Evolutionary conservation across 2,329 filamentous ascomycete genomes (phyloP).

Genomic region (Paecilomyces formosus): DNA sequence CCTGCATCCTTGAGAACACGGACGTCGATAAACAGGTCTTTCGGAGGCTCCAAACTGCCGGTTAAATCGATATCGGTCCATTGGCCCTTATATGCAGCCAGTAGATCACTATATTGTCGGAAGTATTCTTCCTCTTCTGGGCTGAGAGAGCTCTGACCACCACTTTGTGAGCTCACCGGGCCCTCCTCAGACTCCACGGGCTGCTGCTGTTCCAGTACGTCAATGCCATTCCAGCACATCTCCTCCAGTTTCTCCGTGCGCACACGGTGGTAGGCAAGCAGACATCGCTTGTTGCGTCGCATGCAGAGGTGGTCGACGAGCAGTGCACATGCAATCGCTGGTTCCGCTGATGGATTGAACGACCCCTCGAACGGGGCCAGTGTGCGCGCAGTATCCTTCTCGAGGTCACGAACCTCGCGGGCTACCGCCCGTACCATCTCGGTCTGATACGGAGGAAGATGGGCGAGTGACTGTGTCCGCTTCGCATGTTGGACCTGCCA

Average conservation of each 20-base stretch:
- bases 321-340: constrained; percentile 76
- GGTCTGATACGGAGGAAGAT: constrained; percentile 86
- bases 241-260: constrained; percentile 87
- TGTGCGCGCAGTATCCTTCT: constrained; percentile 73
- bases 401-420: constrained; percentile 86
- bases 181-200: constrained; percentile 30
- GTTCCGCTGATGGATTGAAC: constrained; percentile 78
- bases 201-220: constrained; percentile 64
- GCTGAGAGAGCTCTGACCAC: constrained; percentile 67
- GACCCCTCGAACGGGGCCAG: constrained; percentile 75
- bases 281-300: constrained; percentile 90
- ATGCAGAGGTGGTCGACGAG: constrained; percentile 92
- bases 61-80: constrained; percentile 98
- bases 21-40: constrained; percentile 94
- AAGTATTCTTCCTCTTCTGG: constrained; percentile 97
- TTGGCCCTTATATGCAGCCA: constrained; percentile 95
- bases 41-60: constrained; percentile 86
- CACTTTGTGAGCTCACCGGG: constrained; percentile 40
- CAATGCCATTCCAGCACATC: constrained; percentile 83
- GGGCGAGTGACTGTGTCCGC: constrained; percentile 75
- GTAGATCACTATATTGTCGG: constrained; percentile 78
- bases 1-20: constrained; percentile 92
- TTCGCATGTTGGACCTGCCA: constrained; percentile 87
- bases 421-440: constrained; percentile 82
- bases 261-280: constrained; percentile 88